A percentile compares a stretch with the other conserved stretches of the same genome.
phyloP scores from a whole-genome alignment of 495 filamentous ascomycete species.

The Talaromyces liani region DNA sequence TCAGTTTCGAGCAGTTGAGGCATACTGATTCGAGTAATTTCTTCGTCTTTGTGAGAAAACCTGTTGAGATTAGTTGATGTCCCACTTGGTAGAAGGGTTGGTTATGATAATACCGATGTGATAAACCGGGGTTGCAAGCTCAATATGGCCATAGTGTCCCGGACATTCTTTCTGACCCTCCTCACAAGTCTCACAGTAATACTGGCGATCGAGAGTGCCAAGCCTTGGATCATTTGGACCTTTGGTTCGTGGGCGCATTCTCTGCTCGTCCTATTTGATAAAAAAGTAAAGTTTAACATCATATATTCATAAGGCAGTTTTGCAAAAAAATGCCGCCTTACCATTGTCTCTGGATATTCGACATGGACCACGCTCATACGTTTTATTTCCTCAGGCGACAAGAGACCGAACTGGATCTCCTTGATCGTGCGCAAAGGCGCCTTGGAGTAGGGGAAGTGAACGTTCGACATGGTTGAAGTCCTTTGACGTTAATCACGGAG shows the following conservation, averaged over 20 bases:
- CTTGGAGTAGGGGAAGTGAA: conserved; percentile 84
- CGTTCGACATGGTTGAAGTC: conserved; percentile 73
- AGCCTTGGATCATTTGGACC: conserved; percentile 92
- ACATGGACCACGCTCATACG: conserved; percentile 91
- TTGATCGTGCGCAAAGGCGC: conserved; percentile 91
- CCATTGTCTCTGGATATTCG: conserved; percentile 95
- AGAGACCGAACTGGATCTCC: conserved; percentile 97
- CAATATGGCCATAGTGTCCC: conserved; percentile 96
- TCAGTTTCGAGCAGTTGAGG: conserved; percentile 94
- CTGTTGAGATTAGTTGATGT: conserved; percentile 33
- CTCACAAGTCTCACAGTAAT: conserved; percentile 89
- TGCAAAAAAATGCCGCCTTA: conserved; percentile 24
- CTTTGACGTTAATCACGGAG: conserved; percentile 9
- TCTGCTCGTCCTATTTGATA: conserved; percentile 65
- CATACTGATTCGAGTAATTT: conserved; percentile 96
- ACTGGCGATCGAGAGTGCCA: conserved; percentile 88
- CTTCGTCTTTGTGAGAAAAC: conserved; percentile 96
- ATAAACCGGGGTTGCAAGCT: conserved; percentile 88
- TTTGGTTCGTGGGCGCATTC: conserved; percentile 74
- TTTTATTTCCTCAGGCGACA: conserved; percentile 97
- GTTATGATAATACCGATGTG: conserved; percentile 60
- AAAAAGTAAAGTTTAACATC: conserved; percentile 8
- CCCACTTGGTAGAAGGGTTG: conserved; percentile 12
- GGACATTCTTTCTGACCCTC: conserved; percentile 92
- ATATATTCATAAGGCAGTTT: neutral